phyloP scores from a whole-genome alignment of 1,284 basidiomycete genomes.

The Leccinum pachyderme region DNA sequence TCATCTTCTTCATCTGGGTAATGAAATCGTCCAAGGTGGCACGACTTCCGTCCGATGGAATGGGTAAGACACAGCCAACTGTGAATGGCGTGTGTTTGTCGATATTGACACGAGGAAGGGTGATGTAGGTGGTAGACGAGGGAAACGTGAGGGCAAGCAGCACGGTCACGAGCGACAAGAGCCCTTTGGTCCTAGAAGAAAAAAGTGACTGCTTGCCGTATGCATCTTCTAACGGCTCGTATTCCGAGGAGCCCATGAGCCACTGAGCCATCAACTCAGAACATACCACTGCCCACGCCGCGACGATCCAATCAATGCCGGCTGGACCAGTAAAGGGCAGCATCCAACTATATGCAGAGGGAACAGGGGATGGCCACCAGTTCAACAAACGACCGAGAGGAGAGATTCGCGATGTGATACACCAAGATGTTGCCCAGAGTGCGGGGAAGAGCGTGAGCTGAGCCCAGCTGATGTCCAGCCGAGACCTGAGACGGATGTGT shows the following conservation, averaged over 20 bases:
- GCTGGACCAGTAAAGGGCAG: slow-evolving; percentile 52
- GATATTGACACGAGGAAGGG: slow-evolving; percentile 46
- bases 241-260: slow-evolving; percentile 44
- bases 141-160: slow-evolving; percentile 55
- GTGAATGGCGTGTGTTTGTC: slow-evolving; percentile 48
- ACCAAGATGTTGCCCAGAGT: slow-evolving; percentile 66
- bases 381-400: slow-evolving; percentile 67
- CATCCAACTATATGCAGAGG: slow-evolving; percentile 62
- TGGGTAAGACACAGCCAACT: slow-evolving; percentile 65
- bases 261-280: slow-evolving; percentile 52
- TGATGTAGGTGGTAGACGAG: slow-evolving; percentile 43
- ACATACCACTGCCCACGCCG: slow-evolving; percentile 66
- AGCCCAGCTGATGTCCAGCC: slow-evolving; percentile 36
- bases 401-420: slow-evolving; percentile 46
- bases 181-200: slow-evolving; percentile 23
- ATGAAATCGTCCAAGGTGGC: slow-evolving; percentile 61
- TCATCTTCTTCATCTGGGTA: slow-evolving; percentile 47
- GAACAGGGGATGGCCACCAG: slow-evolving; percentile 57
- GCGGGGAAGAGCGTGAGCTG: slow-evolving; percentile 61
- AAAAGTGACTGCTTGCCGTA: slow-evolving; percentile 6
- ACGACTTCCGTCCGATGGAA: slow-evolving; percentile 39
- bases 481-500: slow-evolving; percentile 37
- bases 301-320: slow-evolving; percentile 67
- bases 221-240: slow-evolving; percentile 9
- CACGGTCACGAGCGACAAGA: slow-evolving; percentile 38